phyloP scores from a whole-genome alignment of 345 rosid genomes.

The Erodium maritimum region DNA sequence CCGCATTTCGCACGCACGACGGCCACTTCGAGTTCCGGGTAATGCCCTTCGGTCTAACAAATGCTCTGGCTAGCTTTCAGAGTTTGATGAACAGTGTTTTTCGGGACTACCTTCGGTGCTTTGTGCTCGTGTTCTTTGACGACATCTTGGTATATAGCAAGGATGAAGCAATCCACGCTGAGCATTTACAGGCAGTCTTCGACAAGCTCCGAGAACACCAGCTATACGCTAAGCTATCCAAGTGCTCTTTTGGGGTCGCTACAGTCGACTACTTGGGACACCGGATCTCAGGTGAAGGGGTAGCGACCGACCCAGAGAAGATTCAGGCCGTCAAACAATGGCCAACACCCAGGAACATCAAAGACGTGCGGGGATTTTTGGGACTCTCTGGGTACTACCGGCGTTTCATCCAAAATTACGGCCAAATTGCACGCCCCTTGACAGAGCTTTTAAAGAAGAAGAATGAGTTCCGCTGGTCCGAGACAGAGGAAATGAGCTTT shows the following conservation, averaged over 20 bases:
- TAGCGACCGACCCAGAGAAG: neutral
- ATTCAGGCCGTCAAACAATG: neutral
- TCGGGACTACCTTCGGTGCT: neutral
- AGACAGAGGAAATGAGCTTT: neutral
- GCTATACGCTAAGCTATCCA: neutral
- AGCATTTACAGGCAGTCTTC: neutral
- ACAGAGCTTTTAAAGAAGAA: neutral
- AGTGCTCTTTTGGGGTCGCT: neutral
- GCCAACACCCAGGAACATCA: neutral
- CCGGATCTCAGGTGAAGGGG: neutral
- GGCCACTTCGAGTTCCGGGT: neutral
- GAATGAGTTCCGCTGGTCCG: neutral
- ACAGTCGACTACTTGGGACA: neutral
- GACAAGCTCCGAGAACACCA: neutral
- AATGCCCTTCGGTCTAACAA: neutral
- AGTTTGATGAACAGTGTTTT: neutral
- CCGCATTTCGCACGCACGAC: too few relatives aligned
- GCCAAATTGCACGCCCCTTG: too few relatives aligned
- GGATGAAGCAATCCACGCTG: neutral
- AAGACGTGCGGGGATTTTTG: neutral
- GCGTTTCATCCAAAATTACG: too few relatives aligned
- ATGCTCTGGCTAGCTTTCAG: neutral
- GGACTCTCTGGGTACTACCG: too few relatives aligned
- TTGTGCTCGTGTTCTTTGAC: neutral
- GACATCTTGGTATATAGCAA: neutral